Evolutionary conservation across 2,329 filamentous ascomycete species (phyloP).

Genomic region (Botrytis cinerea): DNA sequence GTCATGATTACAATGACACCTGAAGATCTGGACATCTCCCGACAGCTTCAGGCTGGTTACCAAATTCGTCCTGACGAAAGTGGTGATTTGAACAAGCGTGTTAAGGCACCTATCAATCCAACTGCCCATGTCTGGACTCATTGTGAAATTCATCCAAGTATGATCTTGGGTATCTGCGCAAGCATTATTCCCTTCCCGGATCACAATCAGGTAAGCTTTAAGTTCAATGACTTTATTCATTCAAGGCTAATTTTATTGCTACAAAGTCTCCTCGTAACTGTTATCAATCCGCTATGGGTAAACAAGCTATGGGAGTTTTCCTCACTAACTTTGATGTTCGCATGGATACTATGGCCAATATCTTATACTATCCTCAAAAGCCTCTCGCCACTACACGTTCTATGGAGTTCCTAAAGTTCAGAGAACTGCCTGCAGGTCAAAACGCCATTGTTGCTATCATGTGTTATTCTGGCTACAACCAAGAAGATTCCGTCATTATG

Average conservation of each 20-base stretch:
- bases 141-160: constrained; percentile 98
- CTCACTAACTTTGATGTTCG: constrained; percentile 94
- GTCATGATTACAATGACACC: constrained; percentile 99
- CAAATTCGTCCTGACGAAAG: constrained; percentile 61
- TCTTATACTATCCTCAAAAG: constrained; percentile 98
- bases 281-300: constrained; percentile 99
- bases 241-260: constrained; percentile 42
- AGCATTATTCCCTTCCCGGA: constrained; percentile 99
- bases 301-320: constrained; percentile 99
- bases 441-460: constrained; percentile 98
- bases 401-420: constrained; percentile 99
- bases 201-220: constrained; percentile 75
- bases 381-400: constrained; percentile 92
- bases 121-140: constrained; percentile 93
- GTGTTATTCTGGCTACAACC: constrained; percentile 98
- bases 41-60: constrained; percentile 67
- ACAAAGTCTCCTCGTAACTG: constrained; percentile 90
- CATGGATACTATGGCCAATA: constrained; percentile 99
- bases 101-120: constrained; percentile 85
- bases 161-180: constrained; percentile 97
- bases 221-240: constrained; percentile 15
- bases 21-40: constrained; percentile 82
- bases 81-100: constrained; percentile 76
- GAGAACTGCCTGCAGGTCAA: constrained; percentile 93
- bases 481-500: constrained; percentile 99